A percentile compares a stretch with the other conserved stretches of the same genome.
Evolutionary conservation across 202 grass and related monocot species (phyloP).

Genomic region (Carex arenaria): DNA sequence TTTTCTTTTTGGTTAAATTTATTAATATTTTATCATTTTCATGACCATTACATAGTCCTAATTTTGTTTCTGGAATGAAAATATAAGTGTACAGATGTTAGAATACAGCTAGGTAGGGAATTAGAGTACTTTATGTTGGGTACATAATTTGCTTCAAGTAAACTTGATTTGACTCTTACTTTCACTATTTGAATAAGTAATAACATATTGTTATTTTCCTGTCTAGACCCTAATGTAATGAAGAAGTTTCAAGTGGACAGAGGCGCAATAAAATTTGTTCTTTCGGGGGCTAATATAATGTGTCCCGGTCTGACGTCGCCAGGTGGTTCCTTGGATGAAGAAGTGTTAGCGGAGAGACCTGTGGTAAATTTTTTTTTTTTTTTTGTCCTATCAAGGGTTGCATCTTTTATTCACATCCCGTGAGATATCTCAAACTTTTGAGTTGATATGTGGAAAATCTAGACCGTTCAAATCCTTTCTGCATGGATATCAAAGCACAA

Average conservation of each 20-base stretch:
- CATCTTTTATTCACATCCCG: neutral
- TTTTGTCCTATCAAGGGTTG: neutral
- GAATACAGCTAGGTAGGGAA: too few species aligned
- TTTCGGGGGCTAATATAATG: constrained; percentile 99
- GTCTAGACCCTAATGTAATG: constrained; percentile 92
- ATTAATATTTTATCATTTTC: constrained; percentile 3
- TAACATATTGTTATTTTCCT: neutral
- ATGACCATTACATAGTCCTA: neutral
- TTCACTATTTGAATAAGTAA: too few species aligned
- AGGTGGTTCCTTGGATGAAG: constrained; percentile 68
- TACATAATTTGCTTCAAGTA: constrained; percentile 6
- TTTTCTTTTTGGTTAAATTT: constrained; percentile 1
- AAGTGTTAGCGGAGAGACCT: constrained; percentile 66
- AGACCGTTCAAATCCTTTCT: too few species aligned
- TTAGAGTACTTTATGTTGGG: constrained; percentile 15
- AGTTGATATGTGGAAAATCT: too few species aligned
- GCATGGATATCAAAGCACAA: too few species aligned
- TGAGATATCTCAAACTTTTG: too few species aligned
- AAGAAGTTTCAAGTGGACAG: constrained; percentile 98
- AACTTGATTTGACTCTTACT: neutral
- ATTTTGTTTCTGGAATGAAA: neutral
- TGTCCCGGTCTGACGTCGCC: constrained; percentile 92
- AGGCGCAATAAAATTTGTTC: constrained; percentile 98
- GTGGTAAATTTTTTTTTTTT: constrained; percentile 55
- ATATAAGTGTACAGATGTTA: too few species aligned